Conservation (phyloP, 2,329 filamentous ascomycete genomes). For the Onygena corvina region DNA sequence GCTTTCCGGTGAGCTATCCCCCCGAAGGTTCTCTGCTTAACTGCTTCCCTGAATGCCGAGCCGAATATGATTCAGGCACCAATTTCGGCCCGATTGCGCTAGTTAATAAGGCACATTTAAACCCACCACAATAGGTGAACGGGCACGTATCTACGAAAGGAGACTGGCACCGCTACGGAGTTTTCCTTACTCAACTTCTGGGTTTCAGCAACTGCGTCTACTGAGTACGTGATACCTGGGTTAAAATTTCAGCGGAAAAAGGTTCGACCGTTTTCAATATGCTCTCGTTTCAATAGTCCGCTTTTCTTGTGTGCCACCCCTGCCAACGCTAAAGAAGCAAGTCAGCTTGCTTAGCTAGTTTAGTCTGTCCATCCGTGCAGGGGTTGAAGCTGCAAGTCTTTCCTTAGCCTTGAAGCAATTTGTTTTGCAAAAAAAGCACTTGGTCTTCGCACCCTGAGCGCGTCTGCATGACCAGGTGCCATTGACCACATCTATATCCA, state of each 20-base stretch:
- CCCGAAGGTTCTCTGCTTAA: background rate
- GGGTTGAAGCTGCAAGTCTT: background rate
- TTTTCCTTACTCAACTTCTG: background rate
- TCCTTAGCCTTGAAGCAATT: background rate
- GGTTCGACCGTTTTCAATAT: background rate
- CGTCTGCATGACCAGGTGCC: background rate
- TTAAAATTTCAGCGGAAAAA: background rate
- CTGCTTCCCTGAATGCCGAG: slow-evolving; percentile 1
- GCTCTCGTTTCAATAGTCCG: background rate
- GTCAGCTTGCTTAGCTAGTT: too few species aligned
- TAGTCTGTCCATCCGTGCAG: background rate
- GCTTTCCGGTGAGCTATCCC: background rate
- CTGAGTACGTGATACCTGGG: too few species aligned
- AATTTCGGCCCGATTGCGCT: slow-evolving; percentile 4
- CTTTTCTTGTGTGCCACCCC: slow-evolving; percentile 1
- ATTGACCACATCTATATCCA: background rate
- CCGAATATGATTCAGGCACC: slow-evolving; percentile 3
- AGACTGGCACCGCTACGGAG: background rate
- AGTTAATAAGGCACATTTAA: background rate
- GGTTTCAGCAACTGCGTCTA: background rate
- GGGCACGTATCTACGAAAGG: too few species aligned
- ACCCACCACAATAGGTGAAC: background rate
- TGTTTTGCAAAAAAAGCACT: background rate
- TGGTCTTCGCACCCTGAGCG: background rate
- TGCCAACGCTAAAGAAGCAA: slow-evolving; percentile 4